A percentile compares a stretch with the other conserved stretches of the same genome.
Conservation (phyloP, 768 basidiomycete species). For the Xerocomellus chrysenteron region DNA sequence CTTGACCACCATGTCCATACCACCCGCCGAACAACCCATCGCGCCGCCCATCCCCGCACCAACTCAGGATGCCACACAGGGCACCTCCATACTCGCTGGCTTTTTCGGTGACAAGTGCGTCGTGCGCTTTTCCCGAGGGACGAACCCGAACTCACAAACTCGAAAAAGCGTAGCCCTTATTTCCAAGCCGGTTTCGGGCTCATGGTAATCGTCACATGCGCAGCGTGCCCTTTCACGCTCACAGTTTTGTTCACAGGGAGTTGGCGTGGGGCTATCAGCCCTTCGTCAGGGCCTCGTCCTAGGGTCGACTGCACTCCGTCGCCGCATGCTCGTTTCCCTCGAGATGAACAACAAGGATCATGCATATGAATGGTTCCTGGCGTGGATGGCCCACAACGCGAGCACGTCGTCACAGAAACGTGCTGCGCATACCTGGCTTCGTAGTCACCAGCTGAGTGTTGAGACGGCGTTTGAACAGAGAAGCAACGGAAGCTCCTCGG, state of each 20-base stretch:
- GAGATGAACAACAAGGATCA: slow-evolving; percentile 97
- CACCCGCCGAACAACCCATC: background rate
- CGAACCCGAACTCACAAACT: slow-evolving; percentile 15
- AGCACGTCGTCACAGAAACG: slow-evolving; percentile 29
- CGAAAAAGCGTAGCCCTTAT: slow-evolving; percentile 73
- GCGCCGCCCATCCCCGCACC: slow-evolving; percentile 3
- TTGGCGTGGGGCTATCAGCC: slow-evolving; percentile 79
- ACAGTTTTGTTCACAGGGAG: slow-evolving; percentile 54
- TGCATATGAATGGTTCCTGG: slow-evolving; percentile 94
- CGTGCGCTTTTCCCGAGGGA: background rate
- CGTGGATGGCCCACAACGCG: slow-evolving; percentile 87
- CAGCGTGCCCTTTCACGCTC: background rate
- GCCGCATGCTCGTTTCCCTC: slow-evolving; percentile 89
- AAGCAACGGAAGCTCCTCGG: slow-evolving; percentile 88
- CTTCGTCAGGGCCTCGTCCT: slow-evolving; percentile 70
- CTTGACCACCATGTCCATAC: slow-evolving; percentile 10
- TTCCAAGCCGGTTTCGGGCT: slow-evolving; percentile 98
- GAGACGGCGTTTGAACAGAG: slow-evolving; percentile 88
- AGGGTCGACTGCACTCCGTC: slow-evolving; percentile 72
- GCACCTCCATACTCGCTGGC: slow-evolving; percentile 35
- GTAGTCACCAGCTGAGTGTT: slow-evolving; percentile 91
- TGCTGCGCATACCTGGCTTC: slow-evolving; percentile 45
- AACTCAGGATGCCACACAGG: slow-evolving; percentile 6
- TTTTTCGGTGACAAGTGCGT: slow-evolving; percentile 70
- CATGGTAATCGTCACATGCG: slow-evolving; percentile 58